Conservation (phyloP, 148 eudicot genomes). For the Rhododendron griersonianum region DNA sequence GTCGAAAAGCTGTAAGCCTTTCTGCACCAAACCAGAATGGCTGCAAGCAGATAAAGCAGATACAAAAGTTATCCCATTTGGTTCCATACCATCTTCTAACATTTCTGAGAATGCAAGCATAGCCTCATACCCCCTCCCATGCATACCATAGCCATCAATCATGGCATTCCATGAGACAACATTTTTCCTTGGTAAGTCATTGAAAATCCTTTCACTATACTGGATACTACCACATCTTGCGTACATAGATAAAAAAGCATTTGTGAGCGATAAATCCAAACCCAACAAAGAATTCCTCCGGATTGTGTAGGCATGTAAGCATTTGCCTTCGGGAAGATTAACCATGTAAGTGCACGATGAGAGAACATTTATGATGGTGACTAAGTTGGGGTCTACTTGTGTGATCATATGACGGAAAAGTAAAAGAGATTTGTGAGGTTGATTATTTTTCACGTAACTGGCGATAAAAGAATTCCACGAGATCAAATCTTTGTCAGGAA, state of each 20-base stretch:
- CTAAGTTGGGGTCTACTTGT: slow-evolving; percentile 29
- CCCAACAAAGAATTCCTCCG: slow-evolving; percentile 24
- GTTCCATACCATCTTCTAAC: slow-evolving; percentile 32
- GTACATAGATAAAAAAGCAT: slow-evolving; percentile 48
- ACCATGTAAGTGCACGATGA: slow-evolving; percentile 36
- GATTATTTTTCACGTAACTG: slow-evolving; percentile 29
- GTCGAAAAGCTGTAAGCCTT: slow-evolving; percentile 34
- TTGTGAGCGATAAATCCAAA: slow-evolving; percentile 27
- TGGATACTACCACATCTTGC: slow-evolving; percentile 44
- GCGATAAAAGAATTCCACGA: slow-evolving; percentile 47
- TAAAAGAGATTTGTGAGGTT: slow-evolving; percentile 24
- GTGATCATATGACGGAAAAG: slow-evolving; percentile 35
- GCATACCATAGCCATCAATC: slow-evolving; percentile 38
- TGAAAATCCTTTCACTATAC: slow-evolving; percentile 34
- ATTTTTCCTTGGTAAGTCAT: slow-evolving; percentile 25
- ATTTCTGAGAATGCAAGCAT: slow-evolving; percentile 28
- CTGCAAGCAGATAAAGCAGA: slow-evolving; percentile 46
- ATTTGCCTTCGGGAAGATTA: slow-evolving; percentile 40
- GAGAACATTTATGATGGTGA: slow-evolving; percentile 36
- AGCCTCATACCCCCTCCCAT: slow-evolving; percentile 37
- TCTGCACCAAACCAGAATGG: slow-evolving; percentile 43
- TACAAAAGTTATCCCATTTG: slow-evolving; percentile 38
- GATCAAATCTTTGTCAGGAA: slow-evolving; percentile 32
- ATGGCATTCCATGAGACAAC: slow-evolving; percentile 45
- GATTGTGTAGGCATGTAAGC: slow-evolving; percentile 42